Evolutionary conservation across 495 filamentous ascomycete genomes (phyloP), one percentile per base, ranked within the genome.

Genomic region (Daldinia vernicosa): DNA sequence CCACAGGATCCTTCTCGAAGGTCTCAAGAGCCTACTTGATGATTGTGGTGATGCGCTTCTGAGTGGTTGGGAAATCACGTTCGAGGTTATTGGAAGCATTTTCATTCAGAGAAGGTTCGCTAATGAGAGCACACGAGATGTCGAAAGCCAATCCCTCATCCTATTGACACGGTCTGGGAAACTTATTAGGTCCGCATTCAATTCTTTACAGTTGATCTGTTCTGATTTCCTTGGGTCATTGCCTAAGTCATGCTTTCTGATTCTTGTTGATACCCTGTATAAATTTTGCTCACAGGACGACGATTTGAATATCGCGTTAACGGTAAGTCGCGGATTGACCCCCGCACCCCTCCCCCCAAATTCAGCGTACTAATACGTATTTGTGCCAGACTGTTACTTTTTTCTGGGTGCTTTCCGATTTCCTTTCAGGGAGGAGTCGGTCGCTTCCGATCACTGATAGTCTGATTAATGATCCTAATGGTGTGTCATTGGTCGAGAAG

Each of bases 341-440:
- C 12, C 5, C 14, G 0, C 28, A 0, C 6, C 6, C 28, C 14
- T 4, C n/a, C n/a, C n/a, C n/a, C n/a, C n/a, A n/a, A n/a, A 51
- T 5, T n/a, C 2, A 26, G 26, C 22, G 1, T 50, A 37, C 80
- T 80, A 61, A 82, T 75, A 24, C 65, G 15, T 24, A 35, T 27
- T 47, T 12, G 5, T 68, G 28, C 9, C 63, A 91, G 87, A 94
- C 93, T 1, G 91, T 95, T 11, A 97, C 95, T 0, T 96, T 96
- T 74, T 97, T 97, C 80, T 97, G 93, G 91, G 93, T 93, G 67
- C 87, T 97, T 12, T 97, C 95, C 2, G 94, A 97, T 77, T 96
- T 92, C 67, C 85, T 98, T 19, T 86, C 83, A 1, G 76, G 77
- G 22, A 83, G 80, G 74, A 79, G 81, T 75, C 78, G 79, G 69